Conservation (phyloP, 2,329 filamentous ascomycete genomes). For the Trichoderma semiorbis region DNA sequence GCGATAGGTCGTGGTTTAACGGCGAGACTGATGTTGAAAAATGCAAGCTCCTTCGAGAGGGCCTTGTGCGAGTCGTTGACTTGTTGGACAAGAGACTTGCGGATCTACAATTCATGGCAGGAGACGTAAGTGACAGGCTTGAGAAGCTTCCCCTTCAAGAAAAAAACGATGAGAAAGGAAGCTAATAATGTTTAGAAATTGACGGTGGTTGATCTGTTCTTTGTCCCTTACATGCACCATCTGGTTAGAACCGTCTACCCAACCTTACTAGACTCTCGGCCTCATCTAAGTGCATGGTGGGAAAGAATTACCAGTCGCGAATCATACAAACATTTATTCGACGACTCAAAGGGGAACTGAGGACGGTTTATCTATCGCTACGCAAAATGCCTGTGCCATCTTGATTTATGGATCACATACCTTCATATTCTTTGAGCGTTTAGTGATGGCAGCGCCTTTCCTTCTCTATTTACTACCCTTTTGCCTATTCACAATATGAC, state of each 20-base stretch:
- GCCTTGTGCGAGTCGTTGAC: neutral
- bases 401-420: neutral
- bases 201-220: neutral
- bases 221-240: constrained; percentile 3
- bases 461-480: neutral
- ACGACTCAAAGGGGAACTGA: neutral
- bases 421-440: neutral
- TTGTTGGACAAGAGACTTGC: neutral
- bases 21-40: neutral
- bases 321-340: neutral
- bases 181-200: neutral
- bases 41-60: neutral
- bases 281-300: neutral
- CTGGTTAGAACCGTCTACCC: neutral
- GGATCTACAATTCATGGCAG: neutral
- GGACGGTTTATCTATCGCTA: neutral
- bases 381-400: no score
- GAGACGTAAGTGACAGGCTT: neutral
- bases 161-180: neutral
- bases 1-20: neutral
- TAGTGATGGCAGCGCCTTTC: neutral
- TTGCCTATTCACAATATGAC: neutral
- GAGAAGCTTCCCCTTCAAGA: neutral
- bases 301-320: neutral
- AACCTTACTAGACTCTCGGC: neutral